Evolutionary conservation across 1,284 basidiomycete species (phyloP), one percentile per base, ranked within the genome.

Genomic region (Trametes sp.): DNA sequence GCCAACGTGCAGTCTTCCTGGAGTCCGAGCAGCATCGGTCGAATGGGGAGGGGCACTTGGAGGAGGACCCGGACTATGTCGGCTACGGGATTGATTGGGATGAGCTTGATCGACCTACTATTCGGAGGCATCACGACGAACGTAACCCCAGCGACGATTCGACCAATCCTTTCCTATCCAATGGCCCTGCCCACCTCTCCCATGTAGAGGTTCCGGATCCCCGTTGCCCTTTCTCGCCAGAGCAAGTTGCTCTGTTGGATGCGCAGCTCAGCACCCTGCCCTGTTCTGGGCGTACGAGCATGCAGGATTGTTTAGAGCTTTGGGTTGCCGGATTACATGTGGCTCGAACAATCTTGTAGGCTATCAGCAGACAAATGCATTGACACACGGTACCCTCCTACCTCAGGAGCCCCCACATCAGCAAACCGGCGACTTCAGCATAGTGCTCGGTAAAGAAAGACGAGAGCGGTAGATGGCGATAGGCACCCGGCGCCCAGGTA

Each of bases 1-100:
- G 72, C 13, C 50, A 57, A n/a, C 60, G 70, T 0, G 72, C 58
- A 54, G 1, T 58, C 24, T 48, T 29, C 45, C 23, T 4, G 2
- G 24, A 16, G 29, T 14, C 38, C 38, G 14, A 21, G 38, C 31
- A 33, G 6, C n/a, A n/a, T 33, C n/a, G 5, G 38, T 4, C 14
- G n/a, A 42, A n/a, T n/a, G n/a, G n/a, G n/a, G n/a, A n/a, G n/a
- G n/a, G n/a, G n/a, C 10, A 24, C 21, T 8, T 19, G 24, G 44
- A 46, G 6, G 24, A 6, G 6, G 24, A 8, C 6, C 7, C 8
- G 5, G 45, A 48, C 26, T 48, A 28, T 48, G 45, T 24, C 2
- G 45, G 29, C 24, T 48, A 48, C 16, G 45, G 45, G 8, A 48
- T 48, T 8, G 45, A 48, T 16, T 48, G 45, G 45, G 45, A 48